Evolutionary conservation across 2,329 filamentous ascomycete genomes (phyloP), one percentile per base, ranked within the genome.

Genomic region (Aspergillus sp.): DNA sequence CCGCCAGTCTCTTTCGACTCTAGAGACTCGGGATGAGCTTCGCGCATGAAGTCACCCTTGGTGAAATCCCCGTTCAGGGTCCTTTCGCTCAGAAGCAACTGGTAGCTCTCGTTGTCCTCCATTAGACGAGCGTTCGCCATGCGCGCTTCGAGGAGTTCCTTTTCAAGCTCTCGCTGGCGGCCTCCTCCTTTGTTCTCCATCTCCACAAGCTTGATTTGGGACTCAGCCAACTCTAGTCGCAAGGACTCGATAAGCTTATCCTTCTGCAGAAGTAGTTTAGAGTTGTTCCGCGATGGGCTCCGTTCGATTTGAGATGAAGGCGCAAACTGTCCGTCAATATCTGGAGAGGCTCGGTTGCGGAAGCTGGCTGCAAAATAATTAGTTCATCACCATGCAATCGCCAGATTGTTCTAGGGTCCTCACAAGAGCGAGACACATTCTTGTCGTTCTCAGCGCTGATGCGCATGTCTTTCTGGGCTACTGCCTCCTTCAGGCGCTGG

Each of bases 91-190:
- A 99, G 87, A 19, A 99, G 87, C 43, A 98, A 85, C 78, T 98
- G 94, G 79, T 97, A 99, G 79, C 93, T 96, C 79, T 99, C 95
- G 72, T 98, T 98, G 78, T 99, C 95, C 79, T 99, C 95, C 91
- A 97, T 95, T 65, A 99, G 83, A 50, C 93, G 88, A 60, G 95
- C 95, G 74, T 98, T 99, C 68, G 93, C 91, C 90, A 98, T 95
- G 71, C 93, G 92, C 45, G 92, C 90, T 74, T 98, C 94, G 79
- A 97, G 88, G 56, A 98, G 85, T 66, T 91, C 87, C 70, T 91
- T 90, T 79, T 98, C 93, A n/a, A 98, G 86, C 77, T 97, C 92
- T 68, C 92, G 91, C 72, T 97, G 82, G 30, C 91, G 89, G 50
- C 92, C 93, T 57, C 93, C 94, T 56, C 93, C 94, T 77, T 91